Evolutionary conservation across 1,139 yeast species (phyloP).

Genomic region (Zygoascus sp.): DNA sequence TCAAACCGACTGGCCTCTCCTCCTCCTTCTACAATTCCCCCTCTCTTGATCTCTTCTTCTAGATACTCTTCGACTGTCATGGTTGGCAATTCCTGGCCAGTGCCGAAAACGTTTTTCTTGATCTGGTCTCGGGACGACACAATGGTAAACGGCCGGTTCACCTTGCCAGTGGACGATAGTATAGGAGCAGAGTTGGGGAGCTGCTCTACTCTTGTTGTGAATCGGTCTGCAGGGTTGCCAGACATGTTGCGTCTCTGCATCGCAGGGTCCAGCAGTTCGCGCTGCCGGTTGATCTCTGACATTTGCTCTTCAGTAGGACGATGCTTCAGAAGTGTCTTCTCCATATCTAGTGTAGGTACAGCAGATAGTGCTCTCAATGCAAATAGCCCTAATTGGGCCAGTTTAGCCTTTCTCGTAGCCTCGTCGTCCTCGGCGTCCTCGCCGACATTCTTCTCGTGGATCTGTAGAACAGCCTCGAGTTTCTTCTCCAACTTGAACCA

Average conservation of each 20-base stretch:
- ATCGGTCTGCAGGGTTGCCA: slow-evolving; percentile 7
- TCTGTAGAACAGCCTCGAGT: slow-evolving; percentile 37
- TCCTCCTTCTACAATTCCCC: slow-evolving; percentile 61
- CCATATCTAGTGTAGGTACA: slow-evolving; percentile 55
- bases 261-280: slow-evolving; percentile 13
- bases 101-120: slow-evolving; percentile 69
- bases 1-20: slow-evolving; percentile 34
- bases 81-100: slow-evolving; percentile 90
- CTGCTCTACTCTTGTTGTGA: slow-evolving; percentile 17
- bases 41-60: slow-evolving; percentile 78
- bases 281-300: slow-evolving; percentile 12
- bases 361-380: slow-evolving; percentile 51
- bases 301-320: slow-evolving; percentile 20
- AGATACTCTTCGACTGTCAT: slow-evolving; percentile 92
- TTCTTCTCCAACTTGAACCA: slow-evolving; percentile 58
- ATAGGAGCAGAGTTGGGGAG: slow-evolving; percentile 15
- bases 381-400: slow-evolving; percentile 51
- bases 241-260: slow-evolving; percentile 5
- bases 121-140: slow-evolving; percentile 55
- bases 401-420: slow-evolving; percentile 47
- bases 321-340: slow-evolving; percentile 45
- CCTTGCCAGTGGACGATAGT: slow-evolving; percentile 48
- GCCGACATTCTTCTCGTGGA: slow-evolving; percentile 37
- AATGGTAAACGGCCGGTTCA: slow-evolving; percentile 79
- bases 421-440: slow-evolving; percentile 50